A percentile compares a stretch with the other conserved stretches of the same genome.
These are phyloP conservation scores for Parastagonospora avenae DNA, from an alignment of 2,329 filamentous ascomycete genomes.

Conservation along the genomic window DNA sequence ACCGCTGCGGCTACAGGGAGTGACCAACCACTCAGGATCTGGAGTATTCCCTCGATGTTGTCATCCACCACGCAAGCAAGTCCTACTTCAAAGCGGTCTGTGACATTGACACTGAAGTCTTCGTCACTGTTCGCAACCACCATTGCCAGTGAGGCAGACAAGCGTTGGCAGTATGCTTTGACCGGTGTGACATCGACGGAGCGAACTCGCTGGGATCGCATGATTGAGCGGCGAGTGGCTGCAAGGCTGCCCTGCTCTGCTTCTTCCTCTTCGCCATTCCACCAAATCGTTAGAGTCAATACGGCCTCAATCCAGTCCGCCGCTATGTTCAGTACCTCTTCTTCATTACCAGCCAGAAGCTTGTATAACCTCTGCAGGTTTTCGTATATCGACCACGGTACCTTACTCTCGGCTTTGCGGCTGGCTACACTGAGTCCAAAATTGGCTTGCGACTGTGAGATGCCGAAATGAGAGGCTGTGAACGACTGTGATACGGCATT, in stretches of 20 bases:
- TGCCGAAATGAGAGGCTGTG: constrained; percentile 46
- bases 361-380: constrained; percentile 80
- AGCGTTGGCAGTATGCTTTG: constrained; percentile 73
- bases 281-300: constrained; percentile 84
- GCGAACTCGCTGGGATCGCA: constrained; percentile 49
- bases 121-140: constrained; percentile 69
- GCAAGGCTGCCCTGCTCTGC: constrained; percentile 49
- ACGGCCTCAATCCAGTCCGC: constrained; percentile 94
- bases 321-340: constrained; percentile 75
- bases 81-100: constrained; percentile 78
- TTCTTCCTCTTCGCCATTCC: constrained; percentile 74
- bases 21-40: constrained; percentile 79
- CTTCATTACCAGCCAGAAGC: constrained; percentile 75
- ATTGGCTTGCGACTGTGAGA: constrained; percentile 55
- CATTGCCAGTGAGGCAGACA: constrained; percentile 71
- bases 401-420: constrained; percentile 77
- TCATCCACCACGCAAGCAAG: constrained; percentile 83
- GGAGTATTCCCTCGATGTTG: constrained; percentile 76
- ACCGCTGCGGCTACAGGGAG: constrained; percentile 77
- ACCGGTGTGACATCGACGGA: constrained; percentile 59
- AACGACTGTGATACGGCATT: constrained; percentile 52
- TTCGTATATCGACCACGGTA: constrained; percentile 90
- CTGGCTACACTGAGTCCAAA: constrained; percentile 70
- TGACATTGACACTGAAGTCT: constrained; percentile 74
- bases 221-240: constrained; percentile 51